These are phyloP conservation scores for Fusarium camptoceras DNA, from an alignment of 2,329 filamentous ascomycete genomes.

Conservation along the genomic window DNA sequence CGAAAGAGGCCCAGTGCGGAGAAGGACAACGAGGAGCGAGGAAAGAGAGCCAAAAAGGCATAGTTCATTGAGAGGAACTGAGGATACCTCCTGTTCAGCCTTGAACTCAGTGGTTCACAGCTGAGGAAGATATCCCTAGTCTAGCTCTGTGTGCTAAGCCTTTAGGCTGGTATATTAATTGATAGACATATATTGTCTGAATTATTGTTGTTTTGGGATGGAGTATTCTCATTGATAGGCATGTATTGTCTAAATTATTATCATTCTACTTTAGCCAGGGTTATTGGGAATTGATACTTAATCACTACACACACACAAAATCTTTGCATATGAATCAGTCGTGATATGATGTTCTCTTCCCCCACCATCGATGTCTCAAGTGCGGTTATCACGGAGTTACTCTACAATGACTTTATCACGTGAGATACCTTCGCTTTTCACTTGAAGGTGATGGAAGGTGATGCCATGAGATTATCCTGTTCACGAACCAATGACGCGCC, in stretches of 20 bases:
- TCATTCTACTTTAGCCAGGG: neutral
- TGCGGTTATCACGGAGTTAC: neutral
- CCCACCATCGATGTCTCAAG: too few relatives aligned
- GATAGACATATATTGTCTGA: neutral
- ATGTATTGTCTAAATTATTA: neutral
- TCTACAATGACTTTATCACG: too few relatives aligned
- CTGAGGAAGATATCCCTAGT: neutral
- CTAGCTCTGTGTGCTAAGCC: neutral
- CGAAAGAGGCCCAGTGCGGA: neutral
- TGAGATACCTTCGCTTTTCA: neutral
- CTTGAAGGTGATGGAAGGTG: neutral
- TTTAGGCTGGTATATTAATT: neutral
- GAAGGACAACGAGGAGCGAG: too few relatives aligned
- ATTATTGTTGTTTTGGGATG: too few relatives aligned
- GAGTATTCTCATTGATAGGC: too few relatives aligned
- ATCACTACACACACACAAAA: neutral
- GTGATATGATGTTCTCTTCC: neutral
- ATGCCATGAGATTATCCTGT: neutral
- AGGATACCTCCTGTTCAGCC: neutral
- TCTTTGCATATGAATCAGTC: neutral
- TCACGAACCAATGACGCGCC: neutral
- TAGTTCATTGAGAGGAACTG: neutral
- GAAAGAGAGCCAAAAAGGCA: neutral
- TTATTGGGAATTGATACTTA: neutral
- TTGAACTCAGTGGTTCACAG: neutral